Percentiles rank a stretch among this genome's conserved stretches.
phyloP scores from a whole-genome alignment of 2,329 filamentous ascomycete genomes.

The Dactylellina haptotyla region DNA sequence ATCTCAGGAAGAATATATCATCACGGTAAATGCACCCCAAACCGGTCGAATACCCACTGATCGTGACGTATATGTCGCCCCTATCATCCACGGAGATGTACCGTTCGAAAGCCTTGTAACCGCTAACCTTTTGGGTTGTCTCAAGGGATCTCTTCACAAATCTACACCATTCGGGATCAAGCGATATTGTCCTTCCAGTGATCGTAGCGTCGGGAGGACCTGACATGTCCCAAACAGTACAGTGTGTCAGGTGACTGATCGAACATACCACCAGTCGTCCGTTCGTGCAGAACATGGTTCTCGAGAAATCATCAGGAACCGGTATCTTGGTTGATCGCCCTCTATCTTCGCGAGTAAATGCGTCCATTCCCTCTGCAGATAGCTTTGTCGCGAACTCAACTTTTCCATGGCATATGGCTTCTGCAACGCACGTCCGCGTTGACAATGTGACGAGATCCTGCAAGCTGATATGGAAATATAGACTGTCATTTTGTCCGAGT shows the following conservation, averaged over 20 bases:
- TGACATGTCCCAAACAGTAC: slow-evolving; percentile 21
- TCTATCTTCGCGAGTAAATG: slow-evolving; percentile 11
- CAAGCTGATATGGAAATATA: background rate
- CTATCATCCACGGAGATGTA: slow-evolving; percentile 18
- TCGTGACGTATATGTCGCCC: slow-evolving; percentile 10
- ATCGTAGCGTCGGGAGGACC: background rate
- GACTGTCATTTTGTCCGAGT: too few relatives aligned
- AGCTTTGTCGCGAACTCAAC: background rate
- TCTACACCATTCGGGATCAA: background rate
- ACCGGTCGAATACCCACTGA: slow-evolving; percentile 8
- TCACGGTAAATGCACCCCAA: background rate
- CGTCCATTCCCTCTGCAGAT: background rate
- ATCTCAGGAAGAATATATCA: slow-evolving; percentile 1
- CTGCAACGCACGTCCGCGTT: background rate
- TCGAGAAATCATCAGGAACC: background rate
- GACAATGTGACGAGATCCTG: slow-evolving; percentile 1
- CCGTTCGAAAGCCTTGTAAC: background rate
- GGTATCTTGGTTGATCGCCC: background rate
- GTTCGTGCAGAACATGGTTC: slow-evolving; percentile 22
- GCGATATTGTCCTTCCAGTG: slow-evolving; percentile 8
- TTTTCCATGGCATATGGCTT: background rate
- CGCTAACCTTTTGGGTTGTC: background rate
- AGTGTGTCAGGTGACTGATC: slow-evolving; percentile 11
- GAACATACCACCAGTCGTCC: slow-evolving; percentile 10
- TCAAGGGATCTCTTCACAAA: background rate